Percentiles rank a stretch among this genome's conserved stretches.
Evolutionary conservation across 2,329 filamentous ascomycete genomes (phyloP).

Genomic region (Paecilomyces variotii): DNA sequence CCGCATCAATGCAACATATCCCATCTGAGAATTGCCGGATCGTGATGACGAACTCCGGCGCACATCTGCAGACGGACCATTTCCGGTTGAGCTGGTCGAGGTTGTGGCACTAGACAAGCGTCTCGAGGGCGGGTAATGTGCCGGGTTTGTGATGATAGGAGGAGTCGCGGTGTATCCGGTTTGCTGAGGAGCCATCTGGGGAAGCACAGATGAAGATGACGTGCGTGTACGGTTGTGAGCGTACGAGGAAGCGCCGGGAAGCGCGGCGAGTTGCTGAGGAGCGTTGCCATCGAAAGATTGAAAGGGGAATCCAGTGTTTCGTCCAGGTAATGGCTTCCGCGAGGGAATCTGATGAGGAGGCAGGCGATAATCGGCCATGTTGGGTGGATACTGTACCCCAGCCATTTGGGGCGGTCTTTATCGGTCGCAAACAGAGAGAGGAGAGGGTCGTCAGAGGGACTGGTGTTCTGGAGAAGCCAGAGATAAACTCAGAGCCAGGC

Average conservation of each 20-base stretch:
- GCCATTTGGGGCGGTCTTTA: constrained; percentile 15
- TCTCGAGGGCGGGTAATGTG: constrained; percentile 19
- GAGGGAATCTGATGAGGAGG: constrained; percentile 21
- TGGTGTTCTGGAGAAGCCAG: background rate
- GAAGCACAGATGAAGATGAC: constrained; percentile 28
- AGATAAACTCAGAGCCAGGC: background rate
- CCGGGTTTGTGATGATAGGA: constrained; percentile 18
- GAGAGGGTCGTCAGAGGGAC: background rate
- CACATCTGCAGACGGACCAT: constrained; percentile 23
- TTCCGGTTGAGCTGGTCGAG: constrained; percentile 33
- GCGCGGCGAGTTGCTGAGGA: constrained; percentile 10
- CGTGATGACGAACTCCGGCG: constrained; percentile 75
- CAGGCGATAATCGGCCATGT: constrained; percentile 27
- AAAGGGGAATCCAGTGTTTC: constrained; percentile 9
- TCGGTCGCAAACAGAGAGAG: background rate
- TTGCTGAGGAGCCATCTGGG: constrained; percentile 19
- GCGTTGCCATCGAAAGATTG: constrained; percentile 5
- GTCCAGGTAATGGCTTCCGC: constrained; percentile 7
- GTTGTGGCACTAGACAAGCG: constrained; percentile 33
- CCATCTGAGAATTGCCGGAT: constrained; percentile 57
- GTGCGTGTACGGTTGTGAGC: constrained; percentile 32
- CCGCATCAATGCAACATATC: constrained; percentile 91
- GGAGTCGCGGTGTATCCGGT: constrained; percentile 14
- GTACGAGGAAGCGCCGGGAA: constrained; percentile 17
- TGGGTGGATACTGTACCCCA: constrained; percentile 19